Conservation (phyloP, 169 alveolate genomes). For the Plasmodium falciparum region DNA sequence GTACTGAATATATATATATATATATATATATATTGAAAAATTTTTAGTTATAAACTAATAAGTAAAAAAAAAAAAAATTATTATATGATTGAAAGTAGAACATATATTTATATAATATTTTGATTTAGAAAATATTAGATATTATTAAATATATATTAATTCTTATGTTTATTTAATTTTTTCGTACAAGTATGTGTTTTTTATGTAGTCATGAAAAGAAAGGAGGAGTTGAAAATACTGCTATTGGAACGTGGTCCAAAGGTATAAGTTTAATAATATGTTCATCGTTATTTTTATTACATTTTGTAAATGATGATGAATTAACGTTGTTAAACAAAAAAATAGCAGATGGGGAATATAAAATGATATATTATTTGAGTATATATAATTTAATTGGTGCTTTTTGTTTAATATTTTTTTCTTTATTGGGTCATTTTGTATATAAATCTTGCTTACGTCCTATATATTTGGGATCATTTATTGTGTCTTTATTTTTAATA, state of each 20-base stretch:
- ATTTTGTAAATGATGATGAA: slow-evolving; percentile 57
- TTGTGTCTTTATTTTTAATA: slow-evolving; percentile 73
- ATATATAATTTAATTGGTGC: slow-evolving; percentile 71
- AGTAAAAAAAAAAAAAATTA: slow-evolving; percentile 2
- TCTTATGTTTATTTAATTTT: neutral
- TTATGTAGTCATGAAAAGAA: slow-evolving; percentile 61
- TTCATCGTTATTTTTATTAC: slow-evolving; percentile 68
- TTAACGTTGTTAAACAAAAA: slow-evolving; percentile 22
- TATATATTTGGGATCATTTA: slow-evolving; percentile 67
- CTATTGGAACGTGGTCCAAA: slow-evolving; percentile 76
- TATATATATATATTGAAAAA: neutral
- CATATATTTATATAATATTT: neutral
- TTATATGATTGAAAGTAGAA: neutral
- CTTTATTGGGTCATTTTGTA: slow-evolving; percentile 70
- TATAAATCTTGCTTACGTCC: slow-evolving; percentile 63
- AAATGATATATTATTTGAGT: slow-evolving; percentile 73
- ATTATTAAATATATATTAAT: no score
- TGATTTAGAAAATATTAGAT: neutral
- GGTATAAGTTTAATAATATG: slow-evolving; percentile 70
- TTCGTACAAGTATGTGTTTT: slow-evolving; percentile 37
- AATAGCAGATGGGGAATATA: slow-evolving; percentile 20
- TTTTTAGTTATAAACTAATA: neutral
- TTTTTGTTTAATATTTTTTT: slow-evolving; percentile 23
- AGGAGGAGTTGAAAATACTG: slow-evolving; percentile 78
- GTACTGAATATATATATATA: neutral